Evolutionary conservation across 352 stramenopile species (phyloP).

Genomic region (Globisporangium rhizosaccharum): DNA sequence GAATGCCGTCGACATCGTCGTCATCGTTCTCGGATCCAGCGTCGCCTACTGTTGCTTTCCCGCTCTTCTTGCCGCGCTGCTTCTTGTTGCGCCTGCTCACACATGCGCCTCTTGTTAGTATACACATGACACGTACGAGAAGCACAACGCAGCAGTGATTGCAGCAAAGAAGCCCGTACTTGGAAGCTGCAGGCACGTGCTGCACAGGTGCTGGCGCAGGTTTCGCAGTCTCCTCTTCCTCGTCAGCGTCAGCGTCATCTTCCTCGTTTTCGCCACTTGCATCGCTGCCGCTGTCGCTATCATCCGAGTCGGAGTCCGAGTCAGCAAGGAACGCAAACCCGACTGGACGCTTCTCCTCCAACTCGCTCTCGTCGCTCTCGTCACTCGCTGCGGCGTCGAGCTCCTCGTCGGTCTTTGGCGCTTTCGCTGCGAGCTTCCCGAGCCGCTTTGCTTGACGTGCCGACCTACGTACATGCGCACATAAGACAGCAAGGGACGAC

Average conservation of each 20-base stretch:
- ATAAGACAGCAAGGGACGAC: not conserved
- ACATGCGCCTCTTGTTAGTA: not conserved
- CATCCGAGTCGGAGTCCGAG: slow-evolving; percentile 30
- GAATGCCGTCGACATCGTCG: slow-evolving; percentile 56
- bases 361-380: slow-evolving; percentile 5
- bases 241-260: slow-evolving; percentile 10
- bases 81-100: slow-evolving; percentile 21
- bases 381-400: slow-evolving; percentile 5
- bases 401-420: slow-evolving; percentile 22
- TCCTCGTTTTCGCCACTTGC: slow-evolving; percentile 14
- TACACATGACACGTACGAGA: not conserved
- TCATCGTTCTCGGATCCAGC: slow-evolving; percentile 22
- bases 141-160: not conserved
- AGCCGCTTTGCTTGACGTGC: slow-evolving; percentile 71
- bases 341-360: slow-evolving; percentile 45
- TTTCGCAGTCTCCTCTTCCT: slow-evolving; percentile 12
- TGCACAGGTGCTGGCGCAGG: slow-evolving; percentile 9
- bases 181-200: slow-evolving; percentile 5
- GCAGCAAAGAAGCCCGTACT: slow-evolving; percentile 7
- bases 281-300: slow-evolving; percentile 33
- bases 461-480: slow-evolving; percentile 36
- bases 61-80: slow-evolving; percentile 32
- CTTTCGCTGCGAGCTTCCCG: slow-evolving; percentile 39
- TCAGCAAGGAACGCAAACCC: slow-evolving; percentile 72
- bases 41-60: slow-evolving; percentile 7